These are phyloP conservation scores for Arabidopsis lyrata DNA, from an alignment of 441 rosid genomes.

Conservation along the genomic window DNA sequence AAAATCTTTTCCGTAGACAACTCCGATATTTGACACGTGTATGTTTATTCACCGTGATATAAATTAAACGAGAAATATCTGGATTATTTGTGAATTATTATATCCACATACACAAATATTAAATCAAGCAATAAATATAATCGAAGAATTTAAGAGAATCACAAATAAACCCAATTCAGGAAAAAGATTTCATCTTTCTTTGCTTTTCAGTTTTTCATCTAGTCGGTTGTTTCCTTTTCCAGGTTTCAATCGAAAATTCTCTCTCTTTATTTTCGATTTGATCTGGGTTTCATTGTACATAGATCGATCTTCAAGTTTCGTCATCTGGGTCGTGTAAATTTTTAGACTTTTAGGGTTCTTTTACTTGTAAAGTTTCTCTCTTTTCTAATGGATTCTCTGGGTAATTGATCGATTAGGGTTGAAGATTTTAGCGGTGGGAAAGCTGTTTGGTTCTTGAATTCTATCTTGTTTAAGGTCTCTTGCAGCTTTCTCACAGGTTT, in stretches of 20 bases:
- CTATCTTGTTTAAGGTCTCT: slow-evolving; percentile 26
- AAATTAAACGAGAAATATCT: slow-evolving; percentile 28
- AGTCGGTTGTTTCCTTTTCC: slow-evolving; percentile 47
- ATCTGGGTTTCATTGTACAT: slow-evolving; percentile 42
- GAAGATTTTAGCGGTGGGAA: slow-evolving; percentile 42
- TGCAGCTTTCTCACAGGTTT: slow-evolving; percentile 42
- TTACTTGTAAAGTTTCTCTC: slow-evolving; percentile 38
- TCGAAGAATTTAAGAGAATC: slow-evolving; percentile 30
- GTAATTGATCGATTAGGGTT: slow-evolving; percentile 46
- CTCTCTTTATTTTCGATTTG: slow-evolving; percentile 34
- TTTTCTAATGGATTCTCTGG: slow-evolving; percentile 39
- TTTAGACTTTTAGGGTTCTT: slow-evolving; percentile 20
- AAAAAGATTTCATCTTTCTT: slow-evolving; percentile 43
- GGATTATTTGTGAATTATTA: slow-evolving; percentile 38
- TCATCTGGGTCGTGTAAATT: slow-evolving; percentile 44
- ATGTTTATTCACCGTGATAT: slow-evolving; percentile 18
- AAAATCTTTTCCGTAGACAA: slow-evolving; percentile 24
- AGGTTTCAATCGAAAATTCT: slow-evolving; percentile 53
- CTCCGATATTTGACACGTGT: slow-evolving; percentile 29
- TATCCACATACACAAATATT: slow-evolving; percentile 53
- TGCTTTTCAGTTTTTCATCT: slow-evolving; percentile 33
- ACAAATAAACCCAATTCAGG: slow-evolving; percentile 36
- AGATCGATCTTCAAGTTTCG: slow-evolving; percentile 36
- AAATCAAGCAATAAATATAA: neutral
- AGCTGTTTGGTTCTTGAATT: slow-evolving; percentile 40